Conservation (phyloP, 306 rosid genomes). For the Ziziphus jujuba region DNA sequence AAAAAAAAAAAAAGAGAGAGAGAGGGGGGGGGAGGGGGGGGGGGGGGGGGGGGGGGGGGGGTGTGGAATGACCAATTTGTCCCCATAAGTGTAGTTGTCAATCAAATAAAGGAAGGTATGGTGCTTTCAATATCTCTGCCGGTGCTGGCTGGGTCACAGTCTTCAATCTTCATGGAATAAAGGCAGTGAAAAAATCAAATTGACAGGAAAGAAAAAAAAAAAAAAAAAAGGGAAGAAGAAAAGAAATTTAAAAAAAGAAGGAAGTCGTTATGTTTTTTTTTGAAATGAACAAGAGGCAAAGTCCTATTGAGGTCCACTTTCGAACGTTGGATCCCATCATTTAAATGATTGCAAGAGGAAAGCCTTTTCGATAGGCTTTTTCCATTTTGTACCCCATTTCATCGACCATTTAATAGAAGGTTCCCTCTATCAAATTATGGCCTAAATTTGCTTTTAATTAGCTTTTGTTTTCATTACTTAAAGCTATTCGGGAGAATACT, state of each 20-base stretch:
- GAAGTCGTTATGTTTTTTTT: slow-evolving; percentile 15
- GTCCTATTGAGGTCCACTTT: slow-evolving; percentile 23
- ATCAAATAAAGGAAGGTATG: background rate
- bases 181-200: slow-evolving; percentile 25
- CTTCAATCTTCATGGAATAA: slow-evolving; percentile 32
- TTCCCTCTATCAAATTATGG: slow-evolving; percentile 25
- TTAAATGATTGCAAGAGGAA: slow-evolving; percentile 53
- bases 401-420: slow-evolving; percentile 47
- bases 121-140: slow-evolving; percentile 17
- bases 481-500: slow-evolving; percentile 19
- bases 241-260: slow-evolving; percentile 29
- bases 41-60: no score
- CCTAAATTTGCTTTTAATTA: slow-evolving; percentile 3
- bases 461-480: slow-evolving; percentile 29
- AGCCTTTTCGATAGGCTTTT: slow-evolving; percentile 38
- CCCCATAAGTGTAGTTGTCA: slow-evolving; percentile 1
- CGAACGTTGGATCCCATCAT: slow-evolving; percentile 87
- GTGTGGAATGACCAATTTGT: slow-evolving; percentile 12
- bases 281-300: slow-evolving; percentile 41
- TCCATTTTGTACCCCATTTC: slow-evolving; percentile 52
- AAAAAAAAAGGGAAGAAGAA: no score
- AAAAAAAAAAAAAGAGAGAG: no score
- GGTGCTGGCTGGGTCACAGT: slow-evolving; percentile 35
- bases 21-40: no score
- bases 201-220: slow-evolving; percentile 23